These are phyloP conservation scores for Cyberlindnera subsufficiens DNA, from an alignment of 805 yeast species.

Conservation along the genomic window DNA sequence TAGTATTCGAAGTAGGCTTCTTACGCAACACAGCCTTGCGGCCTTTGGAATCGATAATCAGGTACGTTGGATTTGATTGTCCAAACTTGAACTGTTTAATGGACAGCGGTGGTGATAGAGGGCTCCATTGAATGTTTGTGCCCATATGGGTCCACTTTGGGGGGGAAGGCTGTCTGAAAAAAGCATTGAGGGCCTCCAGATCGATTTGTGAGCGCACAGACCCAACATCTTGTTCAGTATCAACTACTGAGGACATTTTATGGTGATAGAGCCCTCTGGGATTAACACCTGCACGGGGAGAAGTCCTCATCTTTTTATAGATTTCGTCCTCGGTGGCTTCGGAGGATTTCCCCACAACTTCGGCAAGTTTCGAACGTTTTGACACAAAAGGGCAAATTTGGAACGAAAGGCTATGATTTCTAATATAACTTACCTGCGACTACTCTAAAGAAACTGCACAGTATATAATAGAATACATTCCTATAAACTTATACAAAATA, in stretches of 20 bases:
- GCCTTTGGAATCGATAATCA: slow-evolving; percentile 35
- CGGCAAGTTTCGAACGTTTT: too few relatives aligned
- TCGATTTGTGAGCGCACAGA: slow-evolving; percentile 20
- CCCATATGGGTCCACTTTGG: slow-evolving; percentile 15
- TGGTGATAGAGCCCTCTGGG: neutral
- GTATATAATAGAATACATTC: too few relatives aligned
- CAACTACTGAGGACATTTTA: slow-evolving; percentile 14
- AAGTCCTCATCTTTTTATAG: too few relatives aligned
- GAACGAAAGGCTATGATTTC: too few relatives aligned
- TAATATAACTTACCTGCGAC: too few relatives aligned
- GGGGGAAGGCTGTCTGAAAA: slow-evolving; percentile 12
- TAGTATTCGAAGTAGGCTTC: slow-evolving; percentile 46
- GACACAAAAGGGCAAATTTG: too few relatives aligned
- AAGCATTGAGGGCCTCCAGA: slow-evolving; percentile 18
- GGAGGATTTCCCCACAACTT: too few relatives aligned
- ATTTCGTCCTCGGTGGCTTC: too few relatives aligned
- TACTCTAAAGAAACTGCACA: too few relatives aligned
- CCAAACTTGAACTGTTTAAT: slow-evolving; percentile 55
- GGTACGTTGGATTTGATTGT: slow-evolving; percentile 60
- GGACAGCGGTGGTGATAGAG: slow-evolving; percentile 24
- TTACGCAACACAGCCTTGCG: slow-evolving; percentile 44
- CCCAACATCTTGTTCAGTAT: slow-evolving; percentile 22
- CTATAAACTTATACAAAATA: too few relatives aligned
- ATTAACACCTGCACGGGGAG: neutral
- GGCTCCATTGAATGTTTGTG: slow-evolving; percentile 17